These are phyloP conservation scores for Diaporthe batatas DNA, from an alignment of 2,329 filamentous ascomycete genomes.

Conservation along the genomic window DNA sequence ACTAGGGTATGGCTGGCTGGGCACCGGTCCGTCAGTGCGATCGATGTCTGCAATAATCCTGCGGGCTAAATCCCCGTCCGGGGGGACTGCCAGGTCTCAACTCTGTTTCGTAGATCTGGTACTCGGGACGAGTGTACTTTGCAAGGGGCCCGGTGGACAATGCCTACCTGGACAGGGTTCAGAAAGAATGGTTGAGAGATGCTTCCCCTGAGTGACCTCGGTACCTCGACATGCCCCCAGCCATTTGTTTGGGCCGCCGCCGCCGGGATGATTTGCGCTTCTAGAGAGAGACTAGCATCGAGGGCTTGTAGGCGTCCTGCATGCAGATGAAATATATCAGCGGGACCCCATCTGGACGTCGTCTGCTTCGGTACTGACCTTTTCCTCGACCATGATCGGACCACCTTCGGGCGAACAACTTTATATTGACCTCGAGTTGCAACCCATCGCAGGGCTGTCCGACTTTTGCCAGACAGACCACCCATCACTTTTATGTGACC, in stretches of 20 bases:
- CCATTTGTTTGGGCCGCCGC: neutral
- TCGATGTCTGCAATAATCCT: neutral
- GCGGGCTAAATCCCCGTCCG: conserved; percentile 24
- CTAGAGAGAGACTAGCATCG: conserved; percentile 17
- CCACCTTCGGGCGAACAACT: conserved; percentile 15
- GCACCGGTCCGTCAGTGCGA: conserved; percentile 6
- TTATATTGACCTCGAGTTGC: conserved; percentile 17
- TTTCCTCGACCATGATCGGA: conserved; percentile 21
- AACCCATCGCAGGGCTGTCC: conserved; percentile 22
- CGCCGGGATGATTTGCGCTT: neutral
- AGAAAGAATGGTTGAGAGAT: neutral
- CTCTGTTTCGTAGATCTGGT: conserved; percentile 33
- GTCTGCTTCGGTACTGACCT: neutral
- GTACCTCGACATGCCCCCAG: conserved; percentile 10
- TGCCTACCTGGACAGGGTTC: conserved; percentile 15
- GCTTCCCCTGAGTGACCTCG: conserved; percentile 13
- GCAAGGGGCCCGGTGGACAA: conserved; percentile 27
- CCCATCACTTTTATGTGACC: conserved; percentile 26
- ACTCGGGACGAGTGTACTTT: conserved; percentile 19
- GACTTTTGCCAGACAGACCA: conserved; percentile 16
- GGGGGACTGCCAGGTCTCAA: conserved; percentile 29
- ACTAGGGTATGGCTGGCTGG: neutral
- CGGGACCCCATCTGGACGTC: conserved; percentile 10
- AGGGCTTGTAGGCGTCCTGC: neutral
- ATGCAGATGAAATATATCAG: conserved; percentile 30